Conservation (phyloP, 495 filamentous ascomycete genomes). For the Aspergillus sparsus region DNA sequence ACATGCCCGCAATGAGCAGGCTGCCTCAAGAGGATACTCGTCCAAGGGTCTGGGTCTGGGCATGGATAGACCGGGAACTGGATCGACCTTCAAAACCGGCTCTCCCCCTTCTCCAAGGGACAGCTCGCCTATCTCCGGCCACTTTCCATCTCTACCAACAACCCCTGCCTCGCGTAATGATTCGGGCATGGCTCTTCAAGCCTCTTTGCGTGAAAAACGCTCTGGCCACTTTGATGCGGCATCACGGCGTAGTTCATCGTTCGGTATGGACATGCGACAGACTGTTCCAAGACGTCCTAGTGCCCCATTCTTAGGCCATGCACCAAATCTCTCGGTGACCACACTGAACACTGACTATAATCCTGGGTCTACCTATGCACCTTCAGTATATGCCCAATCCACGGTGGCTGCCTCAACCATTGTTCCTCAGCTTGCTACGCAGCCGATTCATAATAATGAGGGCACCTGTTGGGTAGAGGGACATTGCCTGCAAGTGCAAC, state of each 20-base stretch:
- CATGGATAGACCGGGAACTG: slow-evolving; percentile 76
- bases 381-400: slow-evolving; percentile 93
- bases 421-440: slow-evolving; percentile 85
- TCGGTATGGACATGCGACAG: slow-evolving; percentile 71
- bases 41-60: slow-evolving; percentile 65
- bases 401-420: slow-evolving; percentile 98
- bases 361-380: slow-evolving; percentile 81
- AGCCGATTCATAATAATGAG: slow-evolving; percentile 83
- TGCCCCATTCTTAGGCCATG: slow-evolving; percentile 79
- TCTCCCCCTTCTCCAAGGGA: slow-evolving; percentile 78
- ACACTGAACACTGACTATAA: slow-evolving; percentile 74
- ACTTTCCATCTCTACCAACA: slow-evolving; percentile 72
- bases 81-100: slow-evolving; percentile 67
- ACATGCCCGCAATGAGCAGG: slow-evolving; percentile 66
- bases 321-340: slow-evolving; percentile 79
- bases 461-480: slow-evolving; percentile 91
- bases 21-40: slow-evolving; percentile 43
- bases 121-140: slow-evolving; percentile 75
- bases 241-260: slow-evolving; percentile 86
- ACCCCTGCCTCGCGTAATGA: slow-evolving; percentile 84
- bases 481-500: slow-evolving; percentile 78
- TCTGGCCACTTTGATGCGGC: slow-evolving; percentile 89
- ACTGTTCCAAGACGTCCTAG: slow-evolving; percentile 73
- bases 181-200: slow-evolving; percentile 81
- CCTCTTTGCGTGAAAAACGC: slow-evolving; percentile 86